Evolutionary conservation across 2,329 filamentous ascomycete genomes (phyloP), one percentile per base, ranked within the genome.

Genomic region (Cordyceps cicadae): DNA sequence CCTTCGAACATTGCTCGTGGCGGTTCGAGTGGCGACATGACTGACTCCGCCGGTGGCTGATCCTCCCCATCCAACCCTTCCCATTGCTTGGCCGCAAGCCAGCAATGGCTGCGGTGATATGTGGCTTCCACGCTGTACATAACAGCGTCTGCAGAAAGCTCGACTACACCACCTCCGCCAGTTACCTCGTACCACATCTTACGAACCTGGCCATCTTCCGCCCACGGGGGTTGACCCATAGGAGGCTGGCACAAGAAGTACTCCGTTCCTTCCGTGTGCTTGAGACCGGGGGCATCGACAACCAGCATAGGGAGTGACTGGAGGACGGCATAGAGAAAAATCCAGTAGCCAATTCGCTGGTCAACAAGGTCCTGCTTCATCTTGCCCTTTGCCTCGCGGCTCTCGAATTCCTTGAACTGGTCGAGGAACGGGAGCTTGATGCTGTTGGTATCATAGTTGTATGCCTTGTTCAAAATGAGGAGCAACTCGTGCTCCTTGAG

Each of bases 181-280:
- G 88, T 86, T 5, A 89, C 84, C 65, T 88, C 84, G 71, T 89
- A 90, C 88, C 88, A 90, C 67, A 85, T 84, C 75, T 85, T 86
- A 66, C 83, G 81, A 15, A 87, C 81, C 53, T 84, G 77, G 39
- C 80, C 78, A 43, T 83, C 82, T 58, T 88, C 87, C 59, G 86
- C 78, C 90, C 90, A 94, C 0, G 90, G 89, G 0, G 85, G 79
- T 59, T 86, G 86, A 19, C 87, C 87, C 68, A 88, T 83, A 0
- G 89, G 87, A 4, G 88, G 84, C 69, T 90, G 81, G 71, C 89
- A 92, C 32, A 93, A 77, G 76, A 93, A 94, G 74, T 93, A 91
- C 71, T 93, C 90, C 2, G 90, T 87, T 1, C 83, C 86, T 55
- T 90, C 83, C 0, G 84, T 87, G 70, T 81, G 86, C 59, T 81